Evolutionary conservation across 257 asterid genomes (phyloP).

Genomic region (Cruciata laevipes): DNA sequence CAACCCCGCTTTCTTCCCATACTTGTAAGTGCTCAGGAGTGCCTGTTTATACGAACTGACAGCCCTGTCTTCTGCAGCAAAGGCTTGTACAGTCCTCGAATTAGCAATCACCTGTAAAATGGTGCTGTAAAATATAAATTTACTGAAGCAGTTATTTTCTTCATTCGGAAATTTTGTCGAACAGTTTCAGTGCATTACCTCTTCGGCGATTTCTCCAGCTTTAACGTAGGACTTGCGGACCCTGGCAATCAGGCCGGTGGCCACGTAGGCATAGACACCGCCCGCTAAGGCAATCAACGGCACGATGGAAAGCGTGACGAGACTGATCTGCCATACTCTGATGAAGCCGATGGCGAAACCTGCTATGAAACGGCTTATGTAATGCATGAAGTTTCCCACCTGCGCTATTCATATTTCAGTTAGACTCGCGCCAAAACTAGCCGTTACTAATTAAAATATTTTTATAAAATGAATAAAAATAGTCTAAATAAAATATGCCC

Average conservation of each 20-base stretch:
- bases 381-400: constrained; percentile 91
- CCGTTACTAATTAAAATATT: not conserved
- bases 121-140: not conserved
- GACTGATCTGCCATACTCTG: constrained; percentile 92
- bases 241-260: constrained; percentile 74
- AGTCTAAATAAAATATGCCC: not conserved
- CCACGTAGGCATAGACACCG: constrained; percentile 80
- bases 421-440: constrained; percentile 6
- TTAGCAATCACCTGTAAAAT: constrained; percentile 68
- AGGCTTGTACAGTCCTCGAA: constrained; percentile 93
- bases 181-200: constrained; percentile 33
- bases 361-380: constrained; percentile 66
- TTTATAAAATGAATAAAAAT: too few relatives aligned
- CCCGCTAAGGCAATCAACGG: constrained; percentile 95
- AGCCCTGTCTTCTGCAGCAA: constrained; percentile 87
- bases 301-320: constrained; percentile 86
- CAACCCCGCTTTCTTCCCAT: constrained; percentile 82
- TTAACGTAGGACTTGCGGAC: constrained; percentile 79
- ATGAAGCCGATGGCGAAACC: constrained; percentile 84
- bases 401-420: constrained; percentile 19
- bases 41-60: constrained; percentile 54
- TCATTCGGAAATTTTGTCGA: not conserved
- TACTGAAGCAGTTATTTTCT: not conserved
- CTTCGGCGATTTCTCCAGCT: constrained; percentile 98
- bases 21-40: constrained; percentile 54